Conservation (phyloP, 495 filamentous ascomycete species). For the Penicillium daleae region DNA sequence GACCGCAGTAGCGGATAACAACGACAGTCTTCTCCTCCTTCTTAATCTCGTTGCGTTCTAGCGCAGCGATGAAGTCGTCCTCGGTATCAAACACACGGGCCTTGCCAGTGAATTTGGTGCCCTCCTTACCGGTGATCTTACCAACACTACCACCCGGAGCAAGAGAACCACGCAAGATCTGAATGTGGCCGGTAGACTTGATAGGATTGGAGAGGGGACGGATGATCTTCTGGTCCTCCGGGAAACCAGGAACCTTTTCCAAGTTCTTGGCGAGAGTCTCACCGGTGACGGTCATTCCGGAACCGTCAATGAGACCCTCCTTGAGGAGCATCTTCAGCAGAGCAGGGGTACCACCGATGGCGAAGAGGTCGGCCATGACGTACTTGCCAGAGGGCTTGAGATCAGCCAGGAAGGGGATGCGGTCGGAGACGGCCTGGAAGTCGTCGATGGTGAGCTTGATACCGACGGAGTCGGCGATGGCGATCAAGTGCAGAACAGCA, state of each 20-base stretch:
- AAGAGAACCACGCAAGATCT: conserved; percentile 90
- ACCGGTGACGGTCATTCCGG: conserved; percentile 90
- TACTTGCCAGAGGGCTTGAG: conserved; percentile 97
- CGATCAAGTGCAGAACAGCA: conserved; percentile 94
- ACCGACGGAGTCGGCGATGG: conserved; percentile 92
- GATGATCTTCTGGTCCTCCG: conserved; percentile 85
- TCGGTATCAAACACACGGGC: conserved; percentile 88
- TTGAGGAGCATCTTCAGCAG: conserved; percentile 90
- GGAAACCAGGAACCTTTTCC: conserved; percentile 75
- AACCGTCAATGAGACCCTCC: conserved; percentile 86
- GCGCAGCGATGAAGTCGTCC: conserved; percentile 75
- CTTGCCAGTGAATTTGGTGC: conserved; percentile 81
- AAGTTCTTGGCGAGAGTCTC: conserved; percentile 93
- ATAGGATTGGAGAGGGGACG: conserved; percentile 89
- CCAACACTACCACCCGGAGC: conserved; percentile 92
- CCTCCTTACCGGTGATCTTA: conserved; percentile 99
- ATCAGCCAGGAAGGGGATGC: conserved; percentile 91
- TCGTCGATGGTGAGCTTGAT: conserved; percentile 95
- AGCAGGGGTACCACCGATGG: conserved; percentile 88
- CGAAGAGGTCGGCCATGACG: conserved; percentile 89
- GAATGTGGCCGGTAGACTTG: conserved; percentile 93
- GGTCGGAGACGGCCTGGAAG: conserved; percentile 93
- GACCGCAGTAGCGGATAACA: conserved; percentile 95
- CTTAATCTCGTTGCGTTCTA: conserved; percentile 82
- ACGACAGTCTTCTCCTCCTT: conserved; percentile 98